Evolutionary conservation across 352 stramenopile species (phyloP).

Genomic region (Phytophthora agathidicida): DNA sequence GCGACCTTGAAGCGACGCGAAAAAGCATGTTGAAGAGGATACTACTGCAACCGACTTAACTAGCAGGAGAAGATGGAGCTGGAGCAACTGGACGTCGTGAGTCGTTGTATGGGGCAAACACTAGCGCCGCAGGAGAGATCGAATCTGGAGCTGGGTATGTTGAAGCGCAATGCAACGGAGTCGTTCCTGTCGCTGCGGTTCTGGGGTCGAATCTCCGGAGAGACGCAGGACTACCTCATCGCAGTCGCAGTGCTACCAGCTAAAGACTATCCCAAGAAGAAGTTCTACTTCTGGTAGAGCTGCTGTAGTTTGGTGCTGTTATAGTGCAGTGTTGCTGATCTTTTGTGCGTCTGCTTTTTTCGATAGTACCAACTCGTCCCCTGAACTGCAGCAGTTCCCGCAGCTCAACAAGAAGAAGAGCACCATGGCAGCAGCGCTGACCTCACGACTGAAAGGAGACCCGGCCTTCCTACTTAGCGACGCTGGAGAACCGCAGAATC

Average conservation of each 20-base stretch:
- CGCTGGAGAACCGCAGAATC: constrained; percentile 42
- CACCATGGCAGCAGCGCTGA: constrained; percentile 48
- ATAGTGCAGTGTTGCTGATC: not conserved
- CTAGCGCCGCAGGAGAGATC: constrained; percentile 79
- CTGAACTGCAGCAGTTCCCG: constrained; percentile 82
- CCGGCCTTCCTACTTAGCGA: constrained; percentile 56
- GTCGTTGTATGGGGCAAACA: constrained; percentile 66
- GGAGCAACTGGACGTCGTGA: constrained; percentile 76
- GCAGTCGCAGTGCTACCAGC: constrained; percentile 56
- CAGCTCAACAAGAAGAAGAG: constrained; percentile 68
- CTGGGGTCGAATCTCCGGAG: constrained; percentile 69
- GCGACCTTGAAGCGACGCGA: constrained; percentile 41
- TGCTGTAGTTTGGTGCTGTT: constrained; percentile 3
- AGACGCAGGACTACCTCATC: constrained; percentile 75
- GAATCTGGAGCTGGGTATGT: constrained; percentile 75
- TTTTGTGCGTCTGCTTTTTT: not conserved
- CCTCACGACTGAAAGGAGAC: constrained; percentile 68
- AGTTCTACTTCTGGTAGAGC: constrained; percentile 85
- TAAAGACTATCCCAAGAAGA: constrained; percentile 82
- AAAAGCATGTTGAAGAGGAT: not conserved
- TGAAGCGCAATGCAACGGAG: constrained; percentile 73
- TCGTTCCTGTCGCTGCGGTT: constrained; percentile 68
- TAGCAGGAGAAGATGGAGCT: too few species aligned
- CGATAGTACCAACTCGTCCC: constrained; percentile 81
- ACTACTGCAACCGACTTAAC: too few species aligned